Evolutionary conservation across 2,329 filamentous ascomycete species (phyloP), one percentile per base, ranked within the genome.

Genomic region (Karstenula rhodostoma): DNA sequence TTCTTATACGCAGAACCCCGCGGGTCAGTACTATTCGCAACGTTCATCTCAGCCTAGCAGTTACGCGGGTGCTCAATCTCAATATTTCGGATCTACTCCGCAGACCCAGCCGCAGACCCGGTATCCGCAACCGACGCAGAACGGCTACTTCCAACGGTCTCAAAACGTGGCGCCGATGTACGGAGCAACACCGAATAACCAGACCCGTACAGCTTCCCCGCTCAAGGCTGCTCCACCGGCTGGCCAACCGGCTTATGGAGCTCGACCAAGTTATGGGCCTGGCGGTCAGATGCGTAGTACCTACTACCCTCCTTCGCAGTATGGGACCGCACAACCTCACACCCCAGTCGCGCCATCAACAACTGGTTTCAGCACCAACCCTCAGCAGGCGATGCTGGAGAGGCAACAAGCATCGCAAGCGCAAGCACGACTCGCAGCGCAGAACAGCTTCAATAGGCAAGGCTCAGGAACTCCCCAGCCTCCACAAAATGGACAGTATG

Each of bases 381-480:
- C 75, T 42, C 71, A 77, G 56, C 73, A 78, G 59, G 71, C 73
- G 65, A 73, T 77, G 61, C 57, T 76, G 33, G 73, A 76, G n/a
- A 65, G 73, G 40, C 73, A 77, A 52, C 73, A 74, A 56, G 69
- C 64, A 6, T 66, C 70, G 12, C 76, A 78, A 52, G 70, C 74
- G 27, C 75, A 77, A 64, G 76, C 76, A 8, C 71, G 75, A 9
- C 61, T 77, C 19, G 73, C 75, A 17, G 74, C 75, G 35, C 74
- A 77, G 49, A 76, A 70, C 29, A 75, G 70, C 60, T 74, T 77
- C 51, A 72, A 65, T 53, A 68, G 73, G 48, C 72, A 73, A 58
- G 74, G 67, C 10, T 77, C 75, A 19, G 74, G 74, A 4, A 78
- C 76, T 19, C 76, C 76, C 5, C 76, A 78, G 59, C 76, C 76